These are phyloP conservation scores for Mollisiaceae sp. DNA, from an alignment of 2,329 filamentous ascomycete species.

Conservation along the genomic window DNA sequence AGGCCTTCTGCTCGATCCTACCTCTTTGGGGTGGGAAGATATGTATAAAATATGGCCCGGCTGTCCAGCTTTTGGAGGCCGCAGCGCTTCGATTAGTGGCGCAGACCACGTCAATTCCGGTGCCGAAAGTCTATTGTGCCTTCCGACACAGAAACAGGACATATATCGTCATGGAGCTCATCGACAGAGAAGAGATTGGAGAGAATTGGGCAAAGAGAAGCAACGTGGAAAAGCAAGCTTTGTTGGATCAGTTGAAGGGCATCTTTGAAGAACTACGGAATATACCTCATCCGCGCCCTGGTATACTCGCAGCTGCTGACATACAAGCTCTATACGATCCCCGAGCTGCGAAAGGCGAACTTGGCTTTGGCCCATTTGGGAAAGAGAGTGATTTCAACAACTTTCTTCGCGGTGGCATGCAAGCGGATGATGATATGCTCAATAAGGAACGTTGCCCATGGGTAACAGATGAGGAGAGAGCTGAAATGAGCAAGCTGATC, in stretches of 20 bases:
- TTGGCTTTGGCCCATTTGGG: neutral
- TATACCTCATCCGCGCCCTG: neutral
- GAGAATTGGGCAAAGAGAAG: neutral
- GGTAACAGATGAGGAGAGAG: neutral
- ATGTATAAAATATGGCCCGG: neutral
- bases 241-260: neutral
- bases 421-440: neutral
- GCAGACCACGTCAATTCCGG: neutral
- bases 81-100: neutral
- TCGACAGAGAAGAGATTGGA: neutral
- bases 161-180: neutral
- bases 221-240: neutral
- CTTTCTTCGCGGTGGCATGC: neutral
- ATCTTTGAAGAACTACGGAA: neutral
- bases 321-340: neutral
- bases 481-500: neutral
- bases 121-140: neutral
- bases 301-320: neutral
- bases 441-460: neutral
- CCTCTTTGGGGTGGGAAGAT: neutral
- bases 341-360: neutral
- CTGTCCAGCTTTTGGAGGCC: neutral
- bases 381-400: neutral
- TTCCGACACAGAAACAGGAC: neutral
- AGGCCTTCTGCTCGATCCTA: neutral